Base-by-base conservation (phyloP, 331 rosid genomes). In the Stylosanthes scabra region DNA sequence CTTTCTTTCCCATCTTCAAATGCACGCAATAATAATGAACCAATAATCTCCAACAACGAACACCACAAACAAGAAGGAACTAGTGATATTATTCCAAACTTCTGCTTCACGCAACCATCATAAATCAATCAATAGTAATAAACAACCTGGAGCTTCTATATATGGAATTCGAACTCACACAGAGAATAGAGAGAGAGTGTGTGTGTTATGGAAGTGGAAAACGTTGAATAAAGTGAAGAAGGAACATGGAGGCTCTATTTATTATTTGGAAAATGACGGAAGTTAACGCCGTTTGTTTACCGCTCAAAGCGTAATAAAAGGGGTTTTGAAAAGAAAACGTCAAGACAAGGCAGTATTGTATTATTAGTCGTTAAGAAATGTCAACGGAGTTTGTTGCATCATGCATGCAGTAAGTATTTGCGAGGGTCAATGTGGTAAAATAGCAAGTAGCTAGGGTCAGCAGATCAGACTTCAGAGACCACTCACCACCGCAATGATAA, bases 1-100 rank as follows among this genome's bases (percentile, higher is more conserved):
- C 89, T 70, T 86, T 92, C 86, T 87, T 90, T 39, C 88, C 98
- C 99, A 95, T 95, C 83, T 83, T 74, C 71, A 40, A 49, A 60
- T 10, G 9, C 51, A 0, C 20, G 4, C 49, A 71, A 60, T 62
- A 44, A 41, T 5, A 6, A 34, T 34, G 39, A 66, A 76, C 56
- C 62, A 12, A 54, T 52, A 69, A 54, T 77, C 80, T 68, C 73
- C 72, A 42, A 75, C 79, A 27, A 80, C n/a, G n/a, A n/a, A n/a
- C 79, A 80, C 82, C 54, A 80, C 77, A 50, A 69, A 69, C 31
- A 70, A 20, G n/a, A 39, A 71, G 7, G n/a, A 39, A 71, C 1
- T 34, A 34, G 86, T 78, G 72, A 68, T 87, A 89, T 47, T 49
- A 49, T 90, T 59, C 93, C 91, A 86, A 75, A 64, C 97, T 95